phyloP scores from a whole-genome alignment of 1,139 yeast species.

The Debaryomyces nepalensis region DNA sequence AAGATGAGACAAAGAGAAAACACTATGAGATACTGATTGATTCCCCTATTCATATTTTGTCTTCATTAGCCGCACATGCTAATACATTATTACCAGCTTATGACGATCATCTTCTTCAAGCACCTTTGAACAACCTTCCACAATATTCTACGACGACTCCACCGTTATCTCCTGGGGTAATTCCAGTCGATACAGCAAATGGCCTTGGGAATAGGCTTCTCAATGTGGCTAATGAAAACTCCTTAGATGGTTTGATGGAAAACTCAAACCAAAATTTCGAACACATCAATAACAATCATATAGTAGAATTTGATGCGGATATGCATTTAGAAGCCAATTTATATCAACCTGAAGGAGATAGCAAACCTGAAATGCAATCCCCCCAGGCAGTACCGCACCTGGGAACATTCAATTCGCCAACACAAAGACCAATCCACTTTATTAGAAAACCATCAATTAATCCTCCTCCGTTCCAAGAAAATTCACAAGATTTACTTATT shows the following conservation, averaged over 20 bases:
- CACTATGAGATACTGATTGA: slow-evolving; percentile 93
- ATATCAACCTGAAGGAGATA: slow-evolving; percentile 57
- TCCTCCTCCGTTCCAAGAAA: slow-evolving; percentile 50
- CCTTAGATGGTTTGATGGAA: slow-evolving; percentile 19
- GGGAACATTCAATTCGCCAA: slow-evolving; percentile 36
- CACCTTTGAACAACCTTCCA: slow-evolving; percentile 21
- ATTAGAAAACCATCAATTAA: slow-evolving; percentile 42
- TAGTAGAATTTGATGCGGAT: slow-evolving; percentile 44
- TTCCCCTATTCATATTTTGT: slow-evolving; percentile 81
- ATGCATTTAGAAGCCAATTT: slow-evolving; percentile 63
- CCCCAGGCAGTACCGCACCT: slow-evolving; percentile 63
- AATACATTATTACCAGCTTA: slow-evolving; percentile 70
- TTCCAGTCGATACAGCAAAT: slow-evolving; percentile 43
- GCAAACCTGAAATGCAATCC: slow-evolving; percentile 44
- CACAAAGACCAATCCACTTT: slow-evolving; percentile 41
- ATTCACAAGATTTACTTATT: slow-evolving; percentile 32
- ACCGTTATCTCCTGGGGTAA: slow-evolving; percentile 61
- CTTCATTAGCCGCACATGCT: slow-evolving; percentile 70
- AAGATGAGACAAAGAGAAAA: slow-evolving; percentile 64
- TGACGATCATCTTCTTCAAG: slow-evolving; percentile 33
- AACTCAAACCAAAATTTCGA: slow-evolving; percentile 26
- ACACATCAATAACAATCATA: slow-evolving; percentile 36
- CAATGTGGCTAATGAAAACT: slow-evolving; percentile 5
- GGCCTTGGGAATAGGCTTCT: background rate
- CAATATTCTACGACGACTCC: slow-evolving; percentile 31